A percentile compares a stretch with the other conserved stretches of the same genome.
Evolutionary conservation across 306 rosid genomes (phyloP).

Genomic region (Vicia villosa): DNA sequence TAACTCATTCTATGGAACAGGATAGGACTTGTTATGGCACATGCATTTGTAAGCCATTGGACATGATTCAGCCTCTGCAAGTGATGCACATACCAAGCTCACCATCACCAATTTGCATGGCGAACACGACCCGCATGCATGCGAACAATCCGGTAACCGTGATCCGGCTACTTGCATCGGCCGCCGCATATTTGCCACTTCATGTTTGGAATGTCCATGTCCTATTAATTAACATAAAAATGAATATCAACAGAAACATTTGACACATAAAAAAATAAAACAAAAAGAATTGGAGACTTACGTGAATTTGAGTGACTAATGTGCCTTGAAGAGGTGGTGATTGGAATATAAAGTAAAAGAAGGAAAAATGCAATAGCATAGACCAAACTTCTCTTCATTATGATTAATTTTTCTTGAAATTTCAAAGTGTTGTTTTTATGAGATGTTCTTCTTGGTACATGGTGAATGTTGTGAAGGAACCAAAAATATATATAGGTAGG

Average conservation of each 20-base stretch:
- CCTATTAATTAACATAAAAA: constrained; percentile 18
- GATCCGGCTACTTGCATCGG: constrained; percentile 69
- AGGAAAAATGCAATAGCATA: constrained; percentile 31
- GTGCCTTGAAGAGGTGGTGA: constrained; percentile 54
- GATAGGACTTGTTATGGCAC: constrained; percentile 80
- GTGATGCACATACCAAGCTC: constrained; percentile 71
- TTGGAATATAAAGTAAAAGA: constrained; percentile 47
- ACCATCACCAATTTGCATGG: constrained; percentile 82
- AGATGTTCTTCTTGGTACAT: background rate
- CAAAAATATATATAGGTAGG: constrained; percentile 16
- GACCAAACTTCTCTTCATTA: constrained; percentile 40
- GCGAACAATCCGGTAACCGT: constrained; percentile 78
- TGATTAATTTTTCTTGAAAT: constrained; percentile 21
- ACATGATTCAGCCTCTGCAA: constrained; percentile 80
- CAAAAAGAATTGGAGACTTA: constrained; percentile 29
- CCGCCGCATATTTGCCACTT: background rate
- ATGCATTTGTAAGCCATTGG: constrained; percentile 96
- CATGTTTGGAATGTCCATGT: background rate
- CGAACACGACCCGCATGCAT: constrained; percentile 80
- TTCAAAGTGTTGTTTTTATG: background rate
- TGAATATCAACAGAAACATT: background rate
- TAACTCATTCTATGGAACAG: constrained; percentile 53
- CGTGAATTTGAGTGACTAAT: constrained; percentile 45
- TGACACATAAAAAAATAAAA: background rate
- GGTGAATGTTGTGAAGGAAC: background rate